Evolutionary conservation across 176 grass and related monocot genomes (phyloP).

Genomic region (Oryza coarctata): DNA sequence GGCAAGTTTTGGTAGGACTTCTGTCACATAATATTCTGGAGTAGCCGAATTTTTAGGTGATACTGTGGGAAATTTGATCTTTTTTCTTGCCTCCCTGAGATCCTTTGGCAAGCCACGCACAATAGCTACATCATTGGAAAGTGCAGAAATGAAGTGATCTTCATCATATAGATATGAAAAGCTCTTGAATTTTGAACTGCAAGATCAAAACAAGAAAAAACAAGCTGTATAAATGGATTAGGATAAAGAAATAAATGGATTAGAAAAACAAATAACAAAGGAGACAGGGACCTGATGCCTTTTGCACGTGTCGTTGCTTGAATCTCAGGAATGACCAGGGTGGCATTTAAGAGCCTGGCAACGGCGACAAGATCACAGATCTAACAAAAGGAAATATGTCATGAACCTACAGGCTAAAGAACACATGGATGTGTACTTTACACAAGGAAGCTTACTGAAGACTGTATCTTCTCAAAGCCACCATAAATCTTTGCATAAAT

Average conservation of each 20-base stretch:
- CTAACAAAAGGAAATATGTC: slow-evolving; percentile 63
- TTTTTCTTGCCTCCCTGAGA: slow-evolving; percentile 92
- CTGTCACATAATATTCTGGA: slow-evolving; percentile 70
- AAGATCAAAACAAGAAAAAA: slow-evolving; percentile 24
- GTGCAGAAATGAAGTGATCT: slow-evolving; percentile 80
- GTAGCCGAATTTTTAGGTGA: slow-evolving; percentile 68
- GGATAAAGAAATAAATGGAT: slow-evolving; percentile 14
- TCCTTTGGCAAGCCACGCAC: slow-evolving; percentile 74
- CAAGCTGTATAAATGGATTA: slow-evolving; percentile 22
- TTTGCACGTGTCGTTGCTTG: slow-evolving; percentile 87
- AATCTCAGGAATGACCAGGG: slow-evolving; percentile 94
- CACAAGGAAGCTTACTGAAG: slow-evolving; percentile 77
- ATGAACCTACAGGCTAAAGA: slow-evolving; percentile 22
- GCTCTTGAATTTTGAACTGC: slow-evolving; percentile 96
- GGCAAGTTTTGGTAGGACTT: slow-evolving; percentile 77
- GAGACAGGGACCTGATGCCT: slow-evolving; percentile 72
- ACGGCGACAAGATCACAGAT: slow-evolving; percentile 95
- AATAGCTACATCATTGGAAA: slow-evolving; percentile 71
- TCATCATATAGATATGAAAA: slow-evolving; percentile 96
- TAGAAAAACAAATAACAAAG: slow-evolving; percentile 11
- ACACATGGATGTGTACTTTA: slow-evolving; percentile 16
- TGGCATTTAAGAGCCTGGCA: slow-evolving; percentile 94
- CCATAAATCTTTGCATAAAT: slow-evolving; percentile 98
- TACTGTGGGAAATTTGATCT: slow-evolving; percentile 84
- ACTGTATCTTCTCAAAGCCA: slow-evolving; percentile 94